A percentile compares a stretch with the other conserved stretches of the same genome.
These are phyloP conservation scores for Hypoxylon fragiforme DNA, from an alignment of 495 filamentous ascomycete genomes.

Conservation along the genomic window DNA sequence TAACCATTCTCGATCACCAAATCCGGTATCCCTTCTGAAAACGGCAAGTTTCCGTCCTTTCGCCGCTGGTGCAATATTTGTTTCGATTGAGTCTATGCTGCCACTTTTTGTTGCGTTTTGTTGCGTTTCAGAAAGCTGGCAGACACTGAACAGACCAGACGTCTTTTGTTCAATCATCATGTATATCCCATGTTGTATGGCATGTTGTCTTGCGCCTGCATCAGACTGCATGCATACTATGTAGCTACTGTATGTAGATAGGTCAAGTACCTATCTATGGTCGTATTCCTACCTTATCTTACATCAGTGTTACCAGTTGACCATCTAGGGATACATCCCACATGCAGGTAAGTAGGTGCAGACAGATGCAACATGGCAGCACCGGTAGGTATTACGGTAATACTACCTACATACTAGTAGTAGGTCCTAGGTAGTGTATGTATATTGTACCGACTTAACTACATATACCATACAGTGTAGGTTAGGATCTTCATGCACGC, in stretches of 20 bases:
- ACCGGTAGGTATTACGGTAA: too few relatives aligned
- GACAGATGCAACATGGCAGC: too few relatives aligned
- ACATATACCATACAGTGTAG: background rate
- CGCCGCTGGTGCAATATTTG: conserved; percentile 14
- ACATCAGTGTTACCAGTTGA: too few relatives aligned
- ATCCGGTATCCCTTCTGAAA: conserved; percentile 25
- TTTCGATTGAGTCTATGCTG: conserved; percentile 24
- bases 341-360: too few relatives aligned
- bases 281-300: too few relatives aligned
- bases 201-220: background rate
- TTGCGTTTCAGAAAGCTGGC: conserved; percentile 16
- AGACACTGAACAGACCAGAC: conserved; percentile 7
- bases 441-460: too few relatives aligned
- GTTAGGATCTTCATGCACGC: conserved; percentile 10
- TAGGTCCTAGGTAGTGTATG: too few relatives aligned
- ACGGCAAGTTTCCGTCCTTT: conserved; percentile 14
- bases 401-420: too few relatives aligned
- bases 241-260: background rate
- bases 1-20: conserved; percentile 1
- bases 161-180: background rate
- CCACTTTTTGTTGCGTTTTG: too few relatives aligned
- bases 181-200: too few relatives aligned
- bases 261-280: too few relatives aligned
- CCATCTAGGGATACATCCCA: too few relatives aligned
- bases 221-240: background rate